A percentile compares a stretch with the other conserved stretches of the same genome.
Evolutionary conservation across 1,284 basidiomycete species (phyloP).

Genomic region (Moesziomyces sp.): DNA sequence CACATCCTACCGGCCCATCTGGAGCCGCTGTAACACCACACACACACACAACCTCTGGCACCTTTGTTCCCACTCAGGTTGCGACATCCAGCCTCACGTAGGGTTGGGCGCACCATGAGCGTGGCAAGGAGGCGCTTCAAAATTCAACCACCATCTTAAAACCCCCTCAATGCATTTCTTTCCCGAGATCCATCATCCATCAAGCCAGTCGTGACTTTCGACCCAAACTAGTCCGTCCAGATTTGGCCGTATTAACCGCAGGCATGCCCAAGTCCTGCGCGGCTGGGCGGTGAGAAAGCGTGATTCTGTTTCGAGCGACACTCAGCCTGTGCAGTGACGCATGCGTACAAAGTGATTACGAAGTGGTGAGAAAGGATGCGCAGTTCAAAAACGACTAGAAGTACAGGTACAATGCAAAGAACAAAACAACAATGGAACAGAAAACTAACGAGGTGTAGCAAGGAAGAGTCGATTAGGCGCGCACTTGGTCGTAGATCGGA

Average conservation of each 20-base stretch:
- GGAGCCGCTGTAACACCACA: constrained; percentile 23
- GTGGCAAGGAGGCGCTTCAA: background rate
- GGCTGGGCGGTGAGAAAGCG: background rate
- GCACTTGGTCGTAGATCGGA: constrained; percentile 31
- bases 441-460: background rate
- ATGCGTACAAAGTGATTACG: no score
- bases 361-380: background rate
- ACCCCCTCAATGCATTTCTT: constrained; percentile 9
- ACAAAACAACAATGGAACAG: constrained; percentile 1
- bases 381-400: background rate
- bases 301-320: no score
- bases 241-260: no score
- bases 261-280: background rate
- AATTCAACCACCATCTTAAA: background rate
- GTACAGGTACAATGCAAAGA: constrained; percentile 2
- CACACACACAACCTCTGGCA: background rate
- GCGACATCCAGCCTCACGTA: background rate
- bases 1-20: background rate
- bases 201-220: no score
- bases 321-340: no score
- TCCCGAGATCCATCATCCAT: constrained; percentile 5
- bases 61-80: background rate
- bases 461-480: background rate
- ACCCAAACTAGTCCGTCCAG: no score
- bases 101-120: background rate